phyloP scores from a whole-genome alignment of 1,139 yeast species.

The Diutina mesorugosa region DNA sequence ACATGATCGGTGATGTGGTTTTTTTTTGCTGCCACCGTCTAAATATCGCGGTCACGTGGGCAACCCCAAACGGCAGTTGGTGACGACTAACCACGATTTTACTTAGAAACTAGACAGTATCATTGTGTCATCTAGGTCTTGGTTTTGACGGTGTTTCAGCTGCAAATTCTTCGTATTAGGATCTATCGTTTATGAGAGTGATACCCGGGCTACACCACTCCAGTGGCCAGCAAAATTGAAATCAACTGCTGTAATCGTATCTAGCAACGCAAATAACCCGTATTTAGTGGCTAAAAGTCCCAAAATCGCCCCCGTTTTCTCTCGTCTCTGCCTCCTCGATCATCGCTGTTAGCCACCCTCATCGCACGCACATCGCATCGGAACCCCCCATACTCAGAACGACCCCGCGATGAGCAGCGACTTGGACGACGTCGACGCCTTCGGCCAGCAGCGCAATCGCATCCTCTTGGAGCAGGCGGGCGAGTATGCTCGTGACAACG shows the following conservation, averaged over 20 bases:
- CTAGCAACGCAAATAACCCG: no score
- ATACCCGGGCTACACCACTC: no score
- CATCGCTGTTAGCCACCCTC: no score
- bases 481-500: conserved; percentile 16
- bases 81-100: no score
- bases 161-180: no score
- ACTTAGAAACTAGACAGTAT: no score
- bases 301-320: neutral
- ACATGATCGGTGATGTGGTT: neutral
- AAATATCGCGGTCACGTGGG: neutral
- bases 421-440: conserved; percentile 53
- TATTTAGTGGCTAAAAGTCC: neutral
- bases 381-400: neutral
- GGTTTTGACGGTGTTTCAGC: no score
- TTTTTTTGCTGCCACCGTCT: neutral
- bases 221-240: no score
- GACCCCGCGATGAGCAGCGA: neutral
- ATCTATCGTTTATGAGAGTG: no score
- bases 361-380: neutral
- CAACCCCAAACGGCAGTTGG: neutral
- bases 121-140: no score
- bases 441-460: conserved; percentile 54
- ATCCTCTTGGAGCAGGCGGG: conserved; percentile 49
- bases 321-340: neutral
- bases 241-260: no score